Evolutionary conservation across 2,329 filamentous ascomycete genomes (phyloP), one percentile per base, ranked within the genome.

Genomic region (Penicillium polonicum): DNA sequence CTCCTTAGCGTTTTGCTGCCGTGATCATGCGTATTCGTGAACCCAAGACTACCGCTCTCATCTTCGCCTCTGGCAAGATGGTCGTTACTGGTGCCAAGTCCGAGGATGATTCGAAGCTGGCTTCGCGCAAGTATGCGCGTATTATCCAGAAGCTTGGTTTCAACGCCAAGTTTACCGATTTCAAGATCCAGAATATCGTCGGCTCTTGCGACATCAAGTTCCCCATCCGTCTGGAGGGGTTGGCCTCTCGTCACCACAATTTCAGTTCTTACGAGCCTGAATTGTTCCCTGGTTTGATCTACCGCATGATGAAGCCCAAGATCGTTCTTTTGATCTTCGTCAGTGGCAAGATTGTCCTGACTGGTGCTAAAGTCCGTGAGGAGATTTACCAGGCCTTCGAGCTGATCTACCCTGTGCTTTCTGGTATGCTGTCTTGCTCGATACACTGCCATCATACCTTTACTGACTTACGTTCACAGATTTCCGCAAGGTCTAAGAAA

Each of bases 261-360:
- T 99, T 97, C 86, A 95, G 91, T 79, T 97, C 92, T 57, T 99
- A 99, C 78, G 94, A 99, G 78, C 94, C 94, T 66, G 94, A 99
- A 75, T 78, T 99, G 76, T 99, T 97, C 85, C 94, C 94, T 72
- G 94, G 94, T 86, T 88, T 99, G 52, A 99, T 99, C 80, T 99
- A 99, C 80, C 92, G 94, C 76, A 99, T 99, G 94, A 97, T 97
- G 83, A 97, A 97, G 83, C 94, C 94, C 21, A 97, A 97, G 87
- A 96, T 97, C 67, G 93, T 97, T 53, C 87, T 97, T 27, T 82
- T 97, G 73, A 97, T 99, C 77, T 97, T 97, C 81, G 93, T 97
- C 71, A 94, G 89, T 71, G 94, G 93, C 72, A 97, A 97, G 85
- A 97, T 97, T 62, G 94, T 97, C 71, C 84, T 97, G 74, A 97